A percentile compares a stretch with the other conserved stretches of the same genome.
Conservation (phyloP, 192 early-diverging fungal genomes). For the Helicostylum pulchrum region DNA sequence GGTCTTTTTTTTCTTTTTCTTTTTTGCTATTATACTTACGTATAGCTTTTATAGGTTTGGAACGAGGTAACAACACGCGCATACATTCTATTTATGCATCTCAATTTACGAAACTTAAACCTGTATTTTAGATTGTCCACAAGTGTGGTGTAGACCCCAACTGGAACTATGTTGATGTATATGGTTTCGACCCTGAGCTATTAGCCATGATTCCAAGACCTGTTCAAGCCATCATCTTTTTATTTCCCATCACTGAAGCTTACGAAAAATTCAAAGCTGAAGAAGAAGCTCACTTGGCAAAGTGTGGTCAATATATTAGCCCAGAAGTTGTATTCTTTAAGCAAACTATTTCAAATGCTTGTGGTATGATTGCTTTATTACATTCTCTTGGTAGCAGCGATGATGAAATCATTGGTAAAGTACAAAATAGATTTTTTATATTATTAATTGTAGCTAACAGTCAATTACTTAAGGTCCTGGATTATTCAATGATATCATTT, state of each 20-base stretch:
- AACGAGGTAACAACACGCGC: conserved; percentile 48
- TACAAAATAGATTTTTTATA: background rate
- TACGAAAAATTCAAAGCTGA: conserved; percentile 51
- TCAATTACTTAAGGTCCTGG: conserved; percentile 37
- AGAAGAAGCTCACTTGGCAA: conserved; percentile 44
- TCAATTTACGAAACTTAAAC: background rate
- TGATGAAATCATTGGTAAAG: conserved; percentile 41
- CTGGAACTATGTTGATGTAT: conserved; percentile 79
- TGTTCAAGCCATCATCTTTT: conserved; percentile 76
- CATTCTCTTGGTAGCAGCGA: conserved; percentile 82
- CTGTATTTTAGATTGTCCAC: conserved; percentile 54
- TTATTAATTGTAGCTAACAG: background rate
- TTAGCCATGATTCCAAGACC: conserved; percentile 80
- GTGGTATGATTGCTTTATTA: conserved; percentile 92
- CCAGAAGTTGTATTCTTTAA: conserved; percentile 71
- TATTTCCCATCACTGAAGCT: conserved; percentile 78
- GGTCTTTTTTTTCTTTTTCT: background rate
- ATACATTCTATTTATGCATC: background rate
- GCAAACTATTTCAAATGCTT: conserved; percentile 90
- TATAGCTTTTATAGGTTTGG: conserved; percentile 49
- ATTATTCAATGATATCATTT: conserved; percentile 63
- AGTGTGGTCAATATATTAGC: conserved; percentile 50
- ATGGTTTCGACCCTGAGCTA: conserved; percentile 83
- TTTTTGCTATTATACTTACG: conserved; percentile 1
- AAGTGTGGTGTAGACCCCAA: conserved; percentile 61